These are phyloP conservation scores for Alternaria viburni DNA, from an alignment of 2,329 filamentous ascomycete genomes.

Conservation along the genomic window DNA sequence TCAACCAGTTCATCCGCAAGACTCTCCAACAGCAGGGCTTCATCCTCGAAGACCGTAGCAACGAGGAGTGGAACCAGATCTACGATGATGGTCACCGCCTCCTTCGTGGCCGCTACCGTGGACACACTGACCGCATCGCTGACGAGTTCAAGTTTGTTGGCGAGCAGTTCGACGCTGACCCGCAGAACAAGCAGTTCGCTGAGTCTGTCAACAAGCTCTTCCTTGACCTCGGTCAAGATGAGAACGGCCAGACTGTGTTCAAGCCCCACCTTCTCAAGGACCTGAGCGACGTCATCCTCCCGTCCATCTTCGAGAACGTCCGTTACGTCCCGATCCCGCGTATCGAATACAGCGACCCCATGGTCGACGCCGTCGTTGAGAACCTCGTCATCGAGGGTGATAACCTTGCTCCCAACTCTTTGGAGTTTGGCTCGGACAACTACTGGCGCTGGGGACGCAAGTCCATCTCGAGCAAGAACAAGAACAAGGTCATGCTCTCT, in stretches of 20 bases:
- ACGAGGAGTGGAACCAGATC: conserved; percentile 79
- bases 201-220: conserved; percentile 82
- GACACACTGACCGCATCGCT: conserved; percentile 82
- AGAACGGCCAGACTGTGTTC: conserved; percentile 83
- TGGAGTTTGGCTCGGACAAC: conserved; percentile 90
- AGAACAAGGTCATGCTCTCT: conserved; percentile 84
- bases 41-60: conserved; percentile 82
- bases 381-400: conserved; percentile 95
- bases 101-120: conserved; percentile 84
- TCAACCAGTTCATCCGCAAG: conserved; percentile 79
- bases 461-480: conserved; percentile 78
- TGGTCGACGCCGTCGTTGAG: conserved; percentile 88
- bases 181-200: conserved; percentile 82
- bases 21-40: conserved; percentile 90
- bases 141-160: conserved; percentile 91
- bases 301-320: conserved; percentile 79
- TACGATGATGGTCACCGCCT: conserved; percentile 87
- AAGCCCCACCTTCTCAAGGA: conserved; percentile 95
- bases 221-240: conserved; percentile 85
- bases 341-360: conserved; percentile 86
- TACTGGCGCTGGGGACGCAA: conserved; percentile 96
- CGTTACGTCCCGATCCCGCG: conserved; percentile 92
- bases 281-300: conserved; percentile 83
- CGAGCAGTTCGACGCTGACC: conserved; percentile 87
- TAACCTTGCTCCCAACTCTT: conserved; percentile 91